Evolutionary conservation across 2,329 filamentous ascomycete genomes (phyloP).

Genomic region (Neofusicoccum laricinum): DNA sequence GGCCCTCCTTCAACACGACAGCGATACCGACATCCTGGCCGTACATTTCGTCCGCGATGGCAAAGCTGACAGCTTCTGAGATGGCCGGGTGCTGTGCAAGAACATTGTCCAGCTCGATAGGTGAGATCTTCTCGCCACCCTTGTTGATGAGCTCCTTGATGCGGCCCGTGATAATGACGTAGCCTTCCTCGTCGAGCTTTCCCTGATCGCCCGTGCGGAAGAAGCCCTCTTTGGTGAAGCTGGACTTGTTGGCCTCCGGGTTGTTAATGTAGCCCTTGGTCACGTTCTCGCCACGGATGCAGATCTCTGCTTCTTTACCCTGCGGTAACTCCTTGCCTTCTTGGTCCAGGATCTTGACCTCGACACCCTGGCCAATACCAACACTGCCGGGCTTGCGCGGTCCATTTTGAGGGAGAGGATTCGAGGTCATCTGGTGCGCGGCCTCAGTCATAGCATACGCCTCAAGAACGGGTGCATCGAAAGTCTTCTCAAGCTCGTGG

Average conservation of each 20-base stretch:
- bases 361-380: slow-evolving; percentile 78
- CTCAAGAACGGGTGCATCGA: slow-evolving; percentile 78
- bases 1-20: slow-evolving; percentile 67
- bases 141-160: slow-evolving; percentile 95
- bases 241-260: slow-evolving; percentile 67
- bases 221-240: slow-evolving; percentile 73
- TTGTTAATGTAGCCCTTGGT: slow-evolving; percentile 87
- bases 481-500: slow-evolving; percentile 71
- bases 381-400: slow-evolving; percentile 80
- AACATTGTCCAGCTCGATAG: slow-evolving; percentile 83
- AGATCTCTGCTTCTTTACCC: slow-evolving; percentile 76
- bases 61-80: slow-evolving; percentile 78
- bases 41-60: slow-evolving; percentile 77
- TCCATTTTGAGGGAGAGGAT: slow-evolving; percentile 55
- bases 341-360: slow-evolving; percentile 72
- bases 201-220: slow-evolving; percentile 89
- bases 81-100: slow-evolving; percentile 71
- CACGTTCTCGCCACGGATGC: slow-evolving; percentile 77
- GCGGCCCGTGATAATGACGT: slow-evolving; percentile 81
- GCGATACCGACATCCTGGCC: slow-evolving; percentile 79
- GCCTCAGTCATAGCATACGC: slow-evolving; percentile 94
- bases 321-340: slow-evolving; percentile 65
- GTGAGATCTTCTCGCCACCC: slow-evolving; percentile 84
- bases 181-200: slow-evolving; percentile 74
- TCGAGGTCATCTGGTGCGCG: slow-evolving; percentile 78